Evolutionary conservation across 495 filamentous ascomycete genomes (phyloP), one percentile per base, ranked within the genome.

Genomic region (Cetradonia linearis): DNA sequence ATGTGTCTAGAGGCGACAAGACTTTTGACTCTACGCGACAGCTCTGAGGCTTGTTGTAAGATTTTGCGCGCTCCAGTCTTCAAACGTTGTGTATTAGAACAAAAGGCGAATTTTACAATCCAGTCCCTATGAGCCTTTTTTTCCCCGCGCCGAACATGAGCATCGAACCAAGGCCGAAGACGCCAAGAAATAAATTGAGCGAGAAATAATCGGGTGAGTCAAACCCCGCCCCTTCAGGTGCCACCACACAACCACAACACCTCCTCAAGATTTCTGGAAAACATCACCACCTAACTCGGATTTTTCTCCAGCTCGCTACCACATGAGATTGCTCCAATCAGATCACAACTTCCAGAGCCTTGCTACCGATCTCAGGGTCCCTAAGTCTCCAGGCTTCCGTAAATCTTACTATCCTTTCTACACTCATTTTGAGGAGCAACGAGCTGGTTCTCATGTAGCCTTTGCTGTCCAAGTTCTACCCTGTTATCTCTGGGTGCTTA

Each of bases 191-290:
- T 20, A 14, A 31, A 28, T 50, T 52, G n/a, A 33, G 16, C 28
- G 28, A 53, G 49, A 30, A 31, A 50, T 1, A 5, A 7, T 20
- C n/a, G n/a, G 50, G 50, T 54, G 50, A 54, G 31, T 54, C 16
- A 54, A 23, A 23, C 50, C 30, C 50, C 50, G 50, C 28, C 50
- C 50, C 50, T 20, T 30, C 30, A 18, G 13, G 8, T 54, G 33
- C 30, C 16, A 54, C 50, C 50, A 54, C 50, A 36, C 50, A 54
- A 54, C 50, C 50, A 54, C 28, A 11, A 36, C 7, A 34, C 20
- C 30, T 13, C 5, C 27, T 14, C 3, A 25, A 18, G 20, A 34
- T 5, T 10, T 13, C 16, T 23, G 14, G 1, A 53, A 27, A 53
- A 34, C 31, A 28, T 20, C 2, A 23, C 34, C 9, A 18, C 16